A percentile compares a stretch with the other conserved stretches of the same genome.
These are phyloP conservation scores for Aspergillus ruber DNA, from an alignment of 2,329 filamentous ascomycete species.

Conservation along the genomic window DNA sequence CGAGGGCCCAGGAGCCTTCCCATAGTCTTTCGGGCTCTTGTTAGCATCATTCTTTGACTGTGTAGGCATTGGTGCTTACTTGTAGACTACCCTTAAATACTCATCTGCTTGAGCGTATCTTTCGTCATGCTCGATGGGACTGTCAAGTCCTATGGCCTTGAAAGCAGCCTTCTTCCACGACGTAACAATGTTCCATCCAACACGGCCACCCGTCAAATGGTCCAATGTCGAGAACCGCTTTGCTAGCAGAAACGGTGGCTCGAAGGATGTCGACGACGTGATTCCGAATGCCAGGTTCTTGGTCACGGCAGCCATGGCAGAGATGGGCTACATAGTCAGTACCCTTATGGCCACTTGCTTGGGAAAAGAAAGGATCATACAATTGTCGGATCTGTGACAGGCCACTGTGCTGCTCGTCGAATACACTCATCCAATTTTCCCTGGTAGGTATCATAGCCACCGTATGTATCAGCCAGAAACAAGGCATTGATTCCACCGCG, in stretches of 20 bases:
- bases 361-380: constrained; percentile 31
- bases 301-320: constrained; percentile 61
- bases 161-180: constrained; percentile 58
- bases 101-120: constrained; percentile 57
- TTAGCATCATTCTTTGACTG: not conserved
- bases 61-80: constrained; percentile 32
- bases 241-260: constrained; percentile 56
- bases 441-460: constrained; percentile 58
- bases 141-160: constrained; percentile 56
- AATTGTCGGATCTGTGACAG: constrained; percentile 58
- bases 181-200: constrained; percentile 64
- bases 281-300: constrained; percentile 59
- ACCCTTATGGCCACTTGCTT: not conserved
- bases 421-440: constrained; percentile 56
- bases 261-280: constrained; percentile 57
- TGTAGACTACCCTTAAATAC: constrained; percentile 57
- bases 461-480: constrained; percentile 61
- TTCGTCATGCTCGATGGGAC: constrained; percentile 55
- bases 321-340: constrained; percentile 45
- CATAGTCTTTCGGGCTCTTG: constrained; percentile 36
- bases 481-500: constrained; percentile 58
- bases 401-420: constrained; percentile 58
- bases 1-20: constrained; percentile 53
- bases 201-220: constrained; percentile 54
- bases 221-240: constrained; percentile 58